phyloP scores from a whole-genome alignment of 148 eudicot species.

The Fallopia convolvulus region DNA sequence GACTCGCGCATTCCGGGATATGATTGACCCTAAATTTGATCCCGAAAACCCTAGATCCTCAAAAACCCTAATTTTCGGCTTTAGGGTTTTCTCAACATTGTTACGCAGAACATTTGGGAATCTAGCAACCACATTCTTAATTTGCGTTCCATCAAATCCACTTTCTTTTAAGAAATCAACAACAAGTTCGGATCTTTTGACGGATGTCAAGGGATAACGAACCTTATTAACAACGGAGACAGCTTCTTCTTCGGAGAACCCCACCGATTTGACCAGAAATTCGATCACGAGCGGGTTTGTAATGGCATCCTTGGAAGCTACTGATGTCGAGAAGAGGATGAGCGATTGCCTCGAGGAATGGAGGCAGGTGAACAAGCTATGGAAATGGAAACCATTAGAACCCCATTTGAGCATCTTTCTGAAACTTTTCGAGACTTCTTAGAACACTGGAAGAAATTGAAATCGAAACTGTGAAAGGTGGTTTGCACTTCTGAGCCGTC shows the following conservation, averaged over 20 bases:
- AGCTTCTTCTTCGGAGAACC: conserved; percentile 24
- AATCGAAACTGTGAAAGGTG: neutral
- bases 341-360: neutral
- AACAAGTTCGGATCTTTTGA: conserved; percentile 15
- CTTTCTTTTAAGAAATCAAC: conserved; percentile 9
- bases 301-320: neutral
- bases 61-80: conserved; percentile 20
- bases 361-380: neutral
- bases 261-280: conserved; percentile 22
- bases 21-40: neutral
- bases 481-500: too few species aligned
- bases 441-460: too few species aligned
- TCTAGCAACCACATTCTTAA: conserved; percentile 3
- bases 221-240: conserved; percentile 15
- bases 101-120: conserved; percentile 5
- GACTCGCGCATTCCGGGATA: neutral
- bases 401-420: neutral
- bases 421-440: too few species aligned
- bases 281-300: neutral
- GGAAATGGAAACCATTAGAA: neutral
- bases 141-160: conserved; percentile 21
- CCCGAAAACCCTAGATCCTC: conserved; percentile 12
- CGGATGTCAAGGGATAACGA: neutral
- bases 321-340: neutral
- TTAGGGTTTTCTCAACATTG: conserved; percentile 20